Conservation (phyloP, 148 eudicot species). For the Vaccinium macrocarpon region DNA sequence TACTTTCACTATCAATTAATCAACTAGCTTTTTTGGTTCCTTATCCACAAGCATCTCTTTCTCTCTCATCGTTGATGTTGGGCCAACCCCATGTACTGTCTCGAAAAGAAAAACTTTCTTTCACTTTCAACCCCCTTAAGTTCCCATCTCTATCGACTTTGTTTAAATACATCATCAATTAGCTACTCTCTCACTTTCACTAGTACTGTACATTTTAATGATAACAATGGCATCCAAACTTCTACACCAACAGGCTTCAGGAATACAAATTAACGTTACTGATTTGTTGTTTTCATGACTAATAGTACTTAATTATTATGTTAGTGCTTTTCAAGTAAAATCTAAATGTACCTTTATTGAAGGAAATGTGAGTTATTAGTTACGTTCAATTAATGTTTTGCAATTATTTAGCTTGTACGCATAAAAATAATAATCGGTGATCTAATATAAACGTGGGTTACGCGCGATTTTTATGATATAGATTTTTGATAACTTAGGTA, state of each 20-base stretch:
- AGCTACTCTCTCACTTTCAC: conserved; percentile 1
- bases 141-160: not conserved
- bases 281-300: conserved; percentile 3
- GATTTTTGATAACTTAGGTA: too few relatives aligned
- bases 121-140: not conserved
- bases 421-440: too few relatives aligned
- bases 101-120: conserved; percentile 14
- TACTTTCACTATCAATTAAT: conserved; percentile 8
- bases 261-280: not conserved
- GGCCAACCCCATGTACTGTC: not conserved
- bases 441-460: too few relatives aligned
- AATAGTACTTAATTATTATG: too few relatives aligned
- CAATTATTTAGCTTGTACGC: too few relatives aligned
- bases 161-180: conserved; percentile 13
- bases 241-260: not conserved
- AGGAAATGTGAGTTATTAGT: too few relatives aligned
- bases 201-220: conserved; percentile 1
- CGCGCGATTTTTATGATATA: too few relatives aligned
- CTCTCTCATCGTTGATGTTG: not conserved
- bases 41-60: conserved; percentile 2
- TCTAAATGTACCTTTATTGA: too few relatives aligned
- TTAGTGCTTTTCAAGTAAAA: too few relatives aligned
- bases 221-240: not conserved
- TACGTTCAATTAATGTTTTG: too few relatives aligned
- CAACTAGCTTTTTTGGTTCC: not conserved